Evolutionary conservation across 371 early-diverging fungal genomes (phyloP), one percentile per base, ranked within the genome.

Genomic region (Chytridium lagenaria): DNA sequence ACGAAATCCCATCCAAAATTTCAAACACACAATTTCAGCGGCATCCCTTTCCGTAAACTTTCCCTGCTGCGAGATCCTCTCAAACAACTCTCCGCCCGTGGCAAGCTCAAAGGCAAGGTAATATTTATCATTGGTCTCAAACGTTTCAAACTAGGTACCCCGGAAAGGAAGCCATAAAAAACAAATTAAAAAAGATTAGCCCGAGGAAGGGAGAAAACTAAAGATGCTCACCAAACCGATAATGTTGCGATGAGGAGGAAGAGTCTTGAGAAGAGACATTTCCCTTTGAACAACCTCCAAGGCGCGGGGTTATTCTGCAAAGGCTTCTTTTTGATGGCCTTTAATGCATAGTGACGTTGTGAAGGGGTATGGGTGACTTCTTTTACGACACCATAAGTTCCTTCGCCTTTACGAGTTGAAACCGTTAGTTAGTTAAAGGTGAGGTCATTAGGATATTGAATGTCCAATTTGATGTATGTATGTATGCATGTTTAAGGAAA

Each of bases 321-420:
- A 59, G 90, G 75, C 74, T 88, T 86, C 76, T 95, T 95, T 79
- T 89, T 90, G 82, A 96, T 92, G 23, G 94, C 87, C 75, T 96
- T 96, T 70, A 91, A 90, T 3, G 97, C 95, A 79, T 89, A 93
- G 33, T 76, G 83, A 77, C 92, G 81, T 44, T 90, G 90, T 2
- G 95, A 93, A 28, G 89, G 89, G 70, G 92, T 89, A 63, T 87
- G 81, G 50, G 79, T 68, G 51, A 83, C 84, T 69, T 87, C 89
- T 31, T 83, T 82, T 30, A 89, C 89, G 36, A 79, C 75, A 0
- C 88, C 85, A 68, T 82, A 89, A 1, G 84, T 84, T 36, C 89
- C 89, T 50, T 79, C 69, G 31, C 89, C 89, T 3, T 39, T 68
- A 57, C 23, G 39, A 12, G 59, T 57, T 44, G 12, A 52, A 12